Percentiles rank a stretch among this genome's conserved stretches.
These are phyloP conservation scores for Aspergillus pseudoviridinutans DNA, from an alignment of 2,329 filamentous ascomycete genomes.

Conservation along the genomic window DNA sequence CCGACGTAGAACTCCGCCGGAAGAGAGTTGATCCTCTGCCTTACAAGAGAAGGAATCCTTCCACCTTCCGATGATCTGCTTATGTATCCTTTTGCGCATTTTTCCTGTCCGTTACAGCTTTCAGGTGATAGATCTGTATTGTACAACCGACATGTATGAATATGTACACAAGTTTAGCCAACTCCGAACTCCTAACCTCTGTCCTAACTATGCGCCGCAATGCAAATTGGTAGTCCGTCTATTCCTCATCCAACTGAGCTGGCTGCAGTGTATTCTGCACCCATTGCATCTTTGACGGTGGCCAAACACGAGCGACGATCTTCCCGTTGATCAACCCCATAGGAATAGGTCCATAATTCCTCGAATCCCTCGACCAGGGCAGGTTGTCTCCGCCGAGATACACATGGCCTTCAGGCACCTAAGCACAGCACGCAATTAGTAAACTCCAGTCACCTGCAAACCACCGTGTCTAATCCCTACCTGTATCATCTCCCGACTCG, in stretches of 20 bases:
- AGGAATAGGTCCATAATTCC: slow-evolving; percentile 80
- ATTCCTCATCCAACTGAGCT: slow-evolving; percentile 19
- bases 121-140: slow-evolving; percentile 33
- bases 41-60: slow-evolving; percentile 57
- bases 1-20: slow-evolving; percentile 79
- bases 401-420: slow-evolving; percentile 89
- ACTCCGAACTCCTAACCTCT: slow-evolving; percentile 25
- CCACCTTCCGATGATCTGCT: slow-evolving; percentile 38
- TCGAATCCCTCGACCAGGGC: slow-evolving; percentile 77
- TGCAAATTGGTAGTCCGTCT: neutral
- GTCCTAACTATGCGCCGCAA: neutral
- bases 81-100: slow-evolving; percentile 13
- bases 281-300: slow-evolving; percentile 32
- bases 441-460: neutral
- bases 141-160: slow-evolving; percentile 43
- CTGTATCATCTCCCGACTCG: slow-evolving; percentile 41
- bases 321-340: slow-evolving; percentile 81
- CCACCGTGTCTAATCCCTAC: slow-evolving; percentile 36
- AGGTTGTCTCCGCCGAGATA: slow-evolving; percentile 90
- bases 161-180: slow-evolving; percentile 31
- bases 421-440: neutral
- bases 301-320: slow-evolving; percentile 55
- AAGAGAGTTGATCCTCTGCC: slow-evolving; percentile 68
- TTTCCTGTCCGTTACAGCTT: slow-evolving; percentile 17
- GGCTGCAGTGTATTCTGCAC: slow-evolving; percentile 36